phyloP scores from a whole-genome alignment of 768 basidiomycete genomes.

The Cystofilobasidium capitatum region DNA sequence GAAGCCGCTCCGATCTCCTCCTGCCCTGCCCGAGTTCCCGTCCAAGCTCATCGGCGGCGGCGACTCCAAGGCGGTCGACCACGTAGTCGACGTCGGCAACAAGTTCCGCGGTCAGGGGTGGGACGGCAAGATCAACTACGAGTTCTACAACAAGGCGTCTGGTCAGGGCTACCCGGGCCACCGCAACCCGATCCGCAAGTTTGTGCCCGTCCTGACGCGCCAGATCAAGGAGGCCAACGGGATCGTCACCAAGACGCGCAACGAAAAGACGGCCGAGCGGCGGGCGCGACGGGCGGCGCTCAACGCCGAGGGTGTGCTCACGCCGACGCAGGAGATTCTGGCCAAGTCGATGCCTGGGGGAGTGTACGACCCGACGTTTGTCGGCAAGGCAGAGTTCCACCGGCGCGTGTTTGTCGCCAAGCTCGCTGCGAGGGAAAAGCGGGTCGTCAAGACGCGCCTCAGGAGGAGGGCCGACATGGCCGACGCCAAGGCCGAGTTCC shows the following conservation, averaged over 20 bases:
- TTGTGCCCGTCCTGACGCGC: slow-evolving; percentile 6
- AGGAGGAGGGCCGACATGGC: not conserved
- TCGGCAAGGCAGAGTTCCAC: not conserved
- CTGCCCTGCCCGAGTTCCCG: slow-evolving; percentile 11
- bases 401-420: not conserved
- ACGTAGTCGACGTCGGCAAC: slow-evolving; percentile 25
- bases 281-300: not conserved
- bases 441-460: no score
- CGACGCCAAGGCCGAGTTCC: not conserved
- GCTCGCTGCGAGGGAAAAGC: not conserved
- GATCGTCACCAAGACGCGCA: not conserved
- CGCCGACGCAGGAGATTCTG: slow-evolving; percentile 8
- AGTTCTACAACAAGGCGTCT: not conserved
- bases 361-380: not conserved
- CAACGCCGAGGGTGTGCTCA: slow-evolving; percentile 6
- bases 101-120: slow-evolving; percentile 23
- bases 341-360: not conserved
- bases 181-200: slow-evolving; percentile 3
- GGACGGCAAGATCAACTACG: slow-evolving; percentile 8
- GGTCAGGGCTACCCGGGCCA: not conserved
- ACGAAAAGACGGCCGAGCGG: not conserved
- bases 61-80: slow-evolving; percentile 2
- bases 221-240: not conserved
- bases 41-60: slow-evolving; percentile 1
- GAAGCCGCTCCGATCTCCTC: slow-evolving; percentile 20